Base-by-base conservation (phyloP, 2,329 filamentous ascomycete species). In the Aspergillus proliferans region DNA sequence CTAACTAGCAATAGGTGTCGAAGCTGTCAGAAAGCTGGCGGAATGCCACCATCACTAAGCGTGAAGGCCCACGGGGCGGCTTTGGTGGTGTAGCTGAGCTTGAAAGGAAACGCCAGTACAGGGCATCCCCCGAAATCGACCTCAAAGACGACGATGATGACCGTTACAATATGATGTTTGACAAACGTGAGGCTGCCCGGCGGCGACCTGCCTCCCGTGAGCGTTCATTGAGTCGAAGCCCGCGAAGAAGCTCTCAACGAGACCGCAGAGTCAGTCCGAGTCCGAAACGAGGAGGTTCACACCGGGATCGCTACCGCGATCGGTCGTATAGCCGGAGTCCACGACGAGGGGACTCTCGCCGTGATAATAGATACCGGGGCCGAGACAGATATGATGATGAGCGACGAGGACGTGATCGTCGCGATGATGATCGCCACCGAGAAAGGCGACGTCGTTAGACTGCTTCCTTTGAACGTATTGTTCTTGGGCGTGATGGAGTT, bases 11-110 rank as follows among this genome's bases (percentile, higher is more conserved):
- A 19, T 52, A 75, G 74, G 74, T 86, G 9, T 84, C 81, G 53
- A 92, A 89, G 65, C 73, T 98, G 6, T 93, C 89, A 42, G 88
- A 95, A 54, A 84, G 85, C 14, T 98, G 93, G 93, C 81, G 93
- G 53, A 86, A 83, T 52, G 85, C 85, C 39, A 89, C 91, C 18
- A 95, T 95, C 63, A 81, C 79, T 38, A 96, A 95, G 73, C 81
- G 92, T 43, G 73, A 74, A 73, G 75, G 69, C 60, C 79, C 68
- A 68, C 77, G 62, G 68, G 89, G 88, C 47, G 93, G 93, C 6
- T 98, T 94, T 75, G 93, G 93, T 56, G 93, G 93, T 50, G 88
- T 97, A 28, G 82, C 84, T 49, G 85, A 86, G 54, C 75, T 98
- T 50, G 91, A 97, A 72, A 93, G 90, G 76, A 87, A 88, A 71